Conservation (phyloP, 306 rosid genomes). For the Alnus glutinosa region DNA sequence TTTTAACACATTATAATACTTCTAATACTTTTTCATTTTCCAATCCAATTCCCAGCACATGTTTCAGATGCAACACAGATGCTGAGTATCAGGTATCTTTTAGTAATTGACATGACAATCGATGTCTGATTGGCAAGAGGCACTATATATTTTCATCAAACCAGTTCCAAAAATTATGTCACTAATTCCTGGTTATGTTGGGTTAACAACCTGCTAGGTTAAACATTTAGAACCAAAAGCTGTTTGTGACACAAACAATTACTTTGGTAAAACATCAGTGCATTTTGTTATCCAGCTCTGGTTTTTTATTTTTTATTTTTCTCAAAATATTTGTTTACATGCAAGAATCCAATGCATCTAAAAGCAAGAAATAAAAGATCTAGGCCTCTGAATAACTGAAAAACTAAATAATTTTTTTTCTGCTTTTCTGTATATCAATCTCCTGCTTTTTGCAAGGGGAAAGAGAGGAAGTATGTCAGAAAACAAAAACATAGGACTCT, state of each 20-base stretch:
- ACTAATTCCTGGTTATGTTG: background rate
- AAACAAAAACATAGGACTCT: background rate
- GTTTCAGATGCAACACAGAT: background rate
- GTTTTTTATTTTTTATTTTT: too few relatives aligned
- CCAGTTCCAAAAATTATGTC: background rate
- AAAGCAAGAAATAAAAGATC: conserved; percentile 3
- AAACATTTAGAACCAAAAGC: background rate
- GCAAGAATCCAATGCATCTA: background rate
- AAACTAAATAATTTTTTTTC: background rate
- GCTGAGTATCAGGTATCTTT: background rate
- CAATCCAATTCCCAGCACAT: background rate
- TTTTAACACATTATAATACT: background rate
- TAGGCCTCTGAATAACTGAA: background rate
- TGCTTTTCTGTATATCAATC: background rate
- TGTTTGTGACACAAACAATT: background rate
- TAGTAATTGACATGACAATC: background rate
- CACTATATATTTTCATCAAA: background rate
- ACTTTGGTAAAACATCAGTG: background rate
- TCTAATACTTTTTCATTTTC: background rate
- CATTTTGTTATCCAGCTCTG: background rate
- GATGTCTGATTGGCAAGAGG: background rate
- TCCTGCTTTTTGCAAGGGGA: background rate
- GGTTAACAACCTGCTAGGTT: background rate
- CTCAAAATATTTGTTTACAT: background rate
- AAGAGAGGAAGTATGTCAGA: background rate